Conservation (phyloP, 2,329 filamentous ascomycete genomes). For the Trichoderma aggressivum region DNA sequence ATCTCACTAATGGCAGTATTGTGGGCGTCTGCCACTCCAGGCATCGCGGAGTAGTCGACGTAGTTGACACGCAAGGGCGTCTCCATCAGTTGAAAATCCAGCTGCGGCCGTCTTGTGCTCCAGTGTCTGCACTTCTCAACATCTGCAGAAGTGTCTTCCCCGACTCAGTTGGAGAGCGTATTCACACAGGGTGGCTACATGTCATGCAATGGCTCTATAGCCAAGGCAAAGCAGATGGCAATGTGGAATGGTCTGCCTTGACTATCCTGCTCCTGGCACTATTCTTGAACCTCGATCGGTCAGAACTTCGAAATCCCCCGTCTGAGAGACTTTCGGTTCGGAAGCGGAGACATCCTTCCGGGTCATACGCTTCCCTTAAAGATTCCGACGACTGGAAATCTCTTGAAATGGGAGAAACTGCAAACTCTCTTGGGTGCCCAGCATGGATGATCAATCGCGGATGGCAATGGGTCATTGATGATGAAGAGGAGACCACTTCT, state of each 20-base stretch:
- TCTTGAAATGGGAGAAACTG: constrained; percentile 45
- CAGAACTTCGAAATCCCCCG: constrained; percentile 27
- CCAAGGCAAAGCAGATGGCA: constrained; percentile 44
- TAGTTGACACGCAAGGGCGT: constrained; percentile 59
- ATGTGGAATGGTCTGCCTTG: constrained; percentile 68
- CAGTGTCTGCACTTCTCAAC: constrained; percentile 59
- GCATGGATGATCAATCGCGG: constrained; percentile 59
- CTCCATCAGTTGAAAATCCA: constrained; percentile 66
- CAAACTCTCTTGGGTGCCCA: constrained; percentile 49
- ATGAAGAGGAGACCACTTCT: constrained; percentile 38
- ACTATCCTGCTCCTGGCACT: constrained; percentile 62
- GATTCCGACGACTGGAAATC: constrained; percentile 46
- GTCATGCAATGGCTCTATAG: constrained; percentile 64
- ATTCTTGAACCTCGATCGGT: constrained; percentile 56
- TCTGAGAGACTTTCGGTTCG: constrained; percentile 30
- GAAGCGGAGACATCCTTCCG: constrained; percentile 33
- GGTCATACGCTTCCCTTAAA: constrained; percentile 35
- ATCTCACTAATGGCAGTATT: constrained; percentile 46
- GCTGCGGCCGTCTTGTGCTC: constrained; percentile 61
- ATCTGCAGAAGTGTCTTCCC: constrained; percentile 63
- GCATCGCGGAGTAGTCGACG: constrained; percentile 59
- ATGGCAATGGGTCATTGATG: constrained; percentile 70
- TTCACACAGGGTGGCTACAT: constrained; percentile 71
- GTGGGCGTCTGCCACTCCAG: constrained; percentile 56
- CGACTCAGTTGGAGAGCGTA: constrained; percentile 54